Percentiles rank a stretch among this genome's conserved stretches.
Conservation (phyloP, 129 eudicot species). For the Rutidosis leptorrhynchoides region DNA sequence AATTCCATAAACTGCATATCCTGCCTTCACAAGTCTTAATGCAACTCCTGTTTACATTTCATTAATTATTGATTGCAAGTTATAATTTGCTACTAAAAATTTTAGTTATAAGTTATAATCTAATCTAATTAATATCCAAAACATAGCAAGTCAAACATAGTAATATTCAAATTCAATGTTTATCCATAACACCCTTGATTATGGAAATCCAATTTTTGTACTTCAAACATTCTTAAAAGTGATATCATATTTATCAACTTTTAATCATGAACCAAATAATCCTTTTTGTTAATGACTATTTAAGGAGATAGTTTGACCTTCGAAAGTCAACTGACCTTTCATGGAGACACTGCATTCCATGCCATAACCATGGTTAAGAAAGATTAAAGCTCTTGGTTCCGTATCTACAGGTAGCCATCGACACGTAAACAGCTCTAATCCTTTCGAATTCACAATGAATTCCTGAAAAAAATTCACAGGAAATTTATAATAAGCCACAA, state of each 20-base stretch:
- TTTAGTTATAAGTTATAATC: too few relatives aligned
- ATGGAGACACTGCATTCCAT: slow-evolving; percentile 92
- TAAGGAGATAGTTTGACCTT: neutral
- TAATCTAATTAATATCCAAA: neutral
- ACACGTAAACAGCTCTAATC: slow-evolving; percentile 73
- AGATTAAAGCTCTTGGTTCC: slow-evolving; percentile 77
- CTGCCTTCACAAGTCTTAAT: slow-evolving; percentile 63
- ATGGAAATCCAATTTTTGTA: neutral
- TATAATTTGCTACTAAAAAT: too few relatives aligned
- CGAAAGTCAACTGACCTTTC: slow-evolving; percentile 51
- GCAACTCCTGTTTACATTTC: slow-evolving; percentile 46
- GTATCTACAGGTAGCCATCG: slow-evolving; percentile 55
- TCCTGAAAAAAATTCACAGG: slow-evolving; percentile 39
- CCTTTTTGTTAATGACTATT: neutral
- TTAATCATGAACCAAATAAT: neutral
- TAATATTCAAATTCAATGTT: slow-evolving; percentile 1
- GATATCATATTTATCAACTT: neutral
- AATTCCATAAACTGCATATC: slow-evolving; percentile 74
- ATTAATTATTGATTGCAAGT: neutral
- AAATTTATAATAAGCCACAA: slow-evolving; percentile 2
- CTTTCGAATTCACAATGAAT: slow-evolving; percentile 47
- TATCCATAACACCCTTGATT: neutral
- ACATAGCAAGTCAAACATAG: neutral
- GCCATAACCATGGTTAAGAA: slow-evolving; percentile 92
- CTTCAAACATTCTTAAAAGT: neutral